These are phyloP conservation scores for Apiotrichum akiyoshidainum DNA, from an alignment of 1,284 basidiomycete genomes.

Conservation along the genomic window DNA sequence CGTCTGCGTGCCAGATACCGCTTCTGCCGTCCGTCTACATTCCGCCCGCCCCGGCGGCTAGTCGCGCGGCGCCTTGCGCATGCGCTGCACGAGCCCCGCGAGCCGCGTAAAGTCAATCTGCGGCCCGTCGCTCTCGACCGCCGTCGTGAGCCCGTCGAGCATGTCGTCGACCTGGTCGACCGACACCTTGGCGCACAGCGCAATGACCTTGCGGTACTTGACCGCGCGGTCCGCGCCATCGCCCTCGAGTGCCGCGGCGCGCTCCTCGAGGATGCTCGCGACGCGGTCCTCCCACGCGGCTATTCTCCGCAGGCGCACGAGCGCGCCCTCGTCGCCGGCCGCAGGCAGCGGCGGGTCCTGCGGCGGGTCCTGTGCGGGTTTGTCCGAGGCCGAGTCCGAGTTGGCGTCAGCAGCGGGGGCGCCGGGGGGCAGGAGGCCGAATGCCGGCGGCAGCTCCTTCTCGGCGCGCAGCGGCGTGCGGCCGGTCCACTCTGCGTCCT, in stretches of 20 bases:
- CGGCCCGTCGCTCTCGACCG: constrained; percentile 83
- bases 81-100: constrained; percentile 70
- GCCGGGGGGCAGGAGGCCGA: constrained; percentile 35
- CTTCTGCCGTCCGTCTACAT: no score
- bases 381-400: constrained; percentile 26
- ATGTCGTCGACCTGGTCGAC: constrained; percentile 88
- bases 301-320: constrained; percentile 70
- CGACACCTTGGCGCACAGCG: constrained; percentile 80
- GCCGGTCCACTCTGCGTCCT: constrained; percentile 73
- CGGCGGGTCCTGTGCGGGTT: background rate
- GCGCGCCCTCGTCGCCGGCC: constrained; percentile 51
- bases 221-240: constrained; percentile 79
- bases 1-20: no score
- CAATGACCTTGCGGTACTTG: constrained; percentile 85
- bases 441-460: constrained; percentile 52
- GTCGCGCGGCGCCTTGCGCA: constrained; percentile 22
- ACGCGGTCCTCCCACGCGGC: constrained; percentile 77
- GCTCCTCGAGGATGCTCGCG: constrained; percentile 66
- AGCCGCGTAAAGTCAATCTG: constrained; percentile 79
- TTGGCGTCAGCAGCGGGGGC: constrained; percentile 49
- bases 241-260: constrained; percentile 69
- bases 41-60: no score
- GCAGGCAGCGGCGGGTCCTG: constrained; percentile 55
- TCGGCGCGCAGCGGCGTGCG: constrained; percentile 57
- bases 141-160: constrained; percentile 79